These are phyloP conservation scores for Filobasidium floriforme DNA, from an alignment of 768 basidiomycete species.

Conservation along the genomic window DNA sequence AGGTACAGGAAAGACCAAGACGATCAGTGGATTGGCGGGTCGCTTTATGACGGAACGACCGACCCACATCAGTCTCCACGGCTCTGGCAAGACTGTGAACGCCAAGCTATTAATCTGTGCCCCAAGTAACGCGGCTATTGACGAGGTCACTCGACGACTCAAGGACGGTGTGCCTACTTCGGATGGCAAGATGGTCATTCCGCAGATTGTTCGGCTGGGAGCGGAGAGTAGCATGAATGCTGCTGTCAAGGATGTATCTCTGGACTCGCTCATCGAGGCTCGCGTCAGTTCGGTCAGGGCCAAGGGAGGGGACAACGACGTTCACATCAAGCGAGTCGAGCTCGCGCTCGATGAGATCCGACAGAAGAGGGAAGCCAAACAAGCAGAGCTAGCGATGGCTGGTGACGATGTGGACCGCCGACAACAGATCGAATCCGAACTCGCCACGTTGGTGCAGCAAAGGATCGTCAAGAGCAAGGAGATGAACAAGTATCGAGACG, in stretches of 20 bases:
- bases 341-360: constrained; percentile 66
- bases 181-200: constrained; percentile 52
- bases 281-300: constrained; percentile 33
- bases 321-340: constrained; percentile 57
- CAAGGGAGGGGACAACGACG: constrained; percentile 44
- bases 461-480: constrained; percentile 60
- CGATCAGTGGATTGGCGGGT: constrained; percentile 88
- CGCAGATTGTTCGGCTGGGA: constrained; percentile 87
- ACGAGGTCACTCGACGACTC: constrained; percentile 83
- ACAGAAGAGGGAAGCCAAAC: constrained; percentile 54
- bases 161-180: constrained; percentile 65
- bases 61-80: constrained; percentile 49
- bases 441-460: constrained; percentile 59
- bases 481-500: constrained; percentile 71
- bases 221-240: constrained; percentile 64
- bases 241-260: constrained; percentile 72
- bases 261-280: constrained; percentile 79
- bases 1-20: constrained; percentile 97
- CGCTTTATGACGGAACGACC: constrained; percentile 63
- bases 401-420: constrained; percentile 56
- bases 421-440: constrained; percentile 61
- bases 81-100: constrained; percentile 49
- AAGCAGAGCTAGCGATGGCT: constrained; percentile 55
- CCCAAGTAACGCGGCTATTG: constrained; percentile 96
- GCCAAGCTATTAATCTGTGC: constrained; percentile 86